Percentiles rank a stretch among this genome's conserved stretches.
Conservation (phyloP, 2,329 filamentous ascomycete genomes). For the Dothistroma septosporum region DNA sequence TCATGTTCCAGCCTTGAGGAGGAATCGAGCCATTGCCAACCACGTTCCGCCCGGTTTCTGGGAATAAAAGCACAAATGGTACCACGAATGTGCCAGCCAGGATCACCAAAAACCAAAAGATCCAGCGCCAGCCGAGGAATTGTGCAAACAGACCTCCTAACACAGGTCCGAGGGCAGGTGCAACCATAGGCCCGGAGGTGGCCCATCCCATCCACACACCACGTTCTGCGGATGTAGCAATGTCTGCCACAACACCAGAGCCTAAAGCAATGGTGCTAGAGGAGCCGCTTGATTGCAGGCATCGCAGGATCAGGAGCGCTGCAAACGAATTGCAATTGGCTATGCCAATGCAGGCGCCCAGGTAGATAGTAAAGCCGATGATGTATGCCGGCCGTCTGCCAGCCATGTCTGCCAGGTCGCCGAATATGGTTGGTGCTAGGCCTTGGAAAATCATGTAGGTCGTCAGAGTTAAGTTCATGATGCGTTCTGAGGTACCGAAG, state of each 20-base stretch:
- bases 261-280: slow-evolving; percentile 38
- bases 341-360: slow-evolving; percentile 24
- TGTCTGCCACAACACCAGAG: slow-evolving; percentile 34
- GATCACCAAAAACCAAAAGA: slow-evolving; percentile 45
- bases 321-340: slow-evolving; percentile 20
- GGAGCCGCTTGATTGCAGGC: slow-evolving; percentile 37
- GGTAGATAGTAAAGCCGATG: slow-evolving; percentile 24
- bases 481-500: slow-evolving; percentile 39
- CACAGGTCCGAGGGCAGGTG: slow-evolving; percentile 28
- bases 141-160: slow-evolving; percentile 31
- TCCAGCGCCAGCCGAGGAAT: slow-evolving; percentile 36
- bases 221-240: slow-evolving; percentile 32
- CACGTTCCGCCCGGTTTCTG: slow-evolving; percentile 40
- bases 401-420: slow-evolving; percentile 22
- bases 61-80: slow-evolving; percentile 28
- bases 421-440: slow-evolving; percentile 33
- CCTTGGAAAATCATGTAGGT: slow-evolving; percentile 58
- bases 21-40: slow-evolving; percentile 37
- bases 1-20: slow-evolving; percentile 31
- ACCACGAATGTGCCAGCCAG: slow-evolving; percentile 33
- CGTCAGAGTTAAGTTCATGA: slow-evolving; percentile 52
- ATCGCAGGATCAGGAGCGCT: slow-evolving; percentile 24
- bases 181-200: slow-evolving; percentile 29
- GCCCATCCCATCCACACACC: slow-evolving; percentile 34
- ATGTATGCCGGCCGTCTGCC: slow-evolving; percentile 26